Percentiles rank a stretch among this genome's conserved stretches.
These are phyloP conservation scores for Ensete glaucum DNA, from an alignment of 176 grass and related monocot species.

Conservation along the genomic window DNA sequence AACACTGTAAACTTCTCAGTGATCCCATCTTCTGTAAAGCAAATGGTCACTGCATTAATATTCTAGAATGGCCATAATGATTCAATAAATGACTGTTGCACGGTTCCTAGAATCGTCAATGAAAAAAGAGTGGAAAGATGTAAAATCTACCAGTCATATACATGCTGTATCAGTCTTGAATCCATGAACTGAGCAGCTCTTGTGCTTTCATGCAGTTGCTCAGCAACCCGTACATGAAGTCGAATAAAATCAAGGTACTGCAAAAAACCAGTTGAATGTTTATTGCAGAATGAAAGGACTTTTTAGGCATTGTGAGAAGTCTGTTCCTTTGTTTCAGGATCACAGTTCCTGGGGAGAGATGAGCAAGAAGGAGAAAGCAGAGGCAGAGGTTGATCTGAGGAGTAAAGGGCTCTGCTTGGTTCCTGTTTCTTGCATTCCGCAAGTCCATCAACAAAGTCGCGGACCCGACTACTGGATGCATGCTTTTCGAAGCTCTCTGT, in stretches of 20 bases:
- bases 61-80: too few relatives aligned
- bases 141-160: too few relatives aligned
- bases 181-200: too few relatives aligned
- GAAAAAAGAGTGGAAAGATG: too few relatives aligned
- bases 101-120: too few relatives aligned
- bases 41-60: too few relatives aligned
- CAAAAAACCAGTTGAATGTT: too few relatives aligned
- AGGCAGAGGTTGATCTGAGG: constrained; percentile 50
- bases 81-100: too few relatives aligned
- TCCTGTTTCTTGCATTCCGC: constrained; percentile 62
- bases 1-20: not conserved
- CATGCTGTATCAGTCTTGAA: too few relatives aligned
- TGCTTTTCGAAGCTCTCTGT: constrained; percentile 65
- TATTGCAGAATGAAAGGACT: too few relatives aligned
- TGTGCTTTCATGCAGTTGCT: constrained; percentile 49
- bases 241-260: constrained; percentile 46
- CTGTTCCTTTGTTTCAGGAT: constrained; percentile 24
- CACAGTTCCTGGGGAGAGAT: constrained; percentile 43
- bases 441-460: constrained; percentile 51
- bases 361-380: constrained; percentile 37
- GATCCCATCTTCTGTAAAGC: too few relatives aligned
- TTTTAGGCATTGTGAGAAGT: too few relatives aligned
- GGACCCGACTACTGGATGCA: constrained; percentile 72
- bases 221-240: constrained; percentile 75
- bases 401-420: constrained; percentile 82